phyloP scores from a whole-genome alignment of 2,329 filamentous ascomycete genomes.

The Botryotinia calthae region DNA sequence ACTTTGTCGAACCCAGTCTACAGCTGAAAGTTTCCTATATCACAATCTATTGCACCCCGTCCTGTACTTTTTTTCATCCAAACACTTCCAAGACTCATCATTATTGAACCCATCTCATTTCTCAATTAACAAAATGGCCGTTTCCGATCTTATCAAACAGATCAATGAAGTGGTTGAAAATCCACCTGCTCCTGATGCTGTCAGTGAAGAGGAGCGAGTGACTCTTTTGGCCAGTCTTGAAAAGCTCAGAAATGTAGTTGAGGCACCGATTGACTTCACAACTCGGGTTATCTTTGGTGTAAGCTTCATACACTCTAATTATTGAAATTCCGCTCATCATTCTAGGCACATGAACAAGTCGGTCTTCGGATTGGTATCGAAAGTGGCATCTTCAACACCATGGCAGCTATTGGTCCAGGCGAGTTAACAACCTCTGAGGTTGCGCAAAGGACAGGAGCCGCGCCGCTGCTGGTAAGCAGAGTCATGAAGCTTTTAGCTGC shows the following conservation, averaged over 20 bases:
- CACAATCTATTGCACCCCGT: too few relatives aligned
- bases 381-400: conserved; percentile 15
- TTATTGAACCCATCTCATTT: not conserved
- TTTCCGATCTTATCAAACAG: not conserved
- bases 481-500: conserved; percentile 11
- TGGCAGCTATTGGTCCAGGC: not conserved
- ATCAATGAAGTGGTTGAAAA: not conserved
- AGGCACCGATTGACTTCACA: conserved; percentile 14
- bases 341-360: not conserved
- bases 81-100: not conserved
- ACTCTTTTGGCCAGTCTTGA: conserved; percentile 6
- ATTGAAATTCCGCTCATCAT: not conserved
- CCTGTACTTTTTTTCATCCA: too few relatives aligned
- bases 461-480: conserved; percentile 6
- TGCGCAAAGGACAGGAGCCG: conserved; percentile 11
- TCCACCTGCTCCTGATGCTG: not conserved
- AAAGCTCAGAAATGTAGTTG: not conserved
- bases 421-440: not conserved
- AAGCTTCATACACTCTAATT: not conserved
- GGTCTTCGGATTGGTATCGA: conserved; percentile 15
- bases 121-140: not conserved
- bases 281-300: conserved; percentile 12
- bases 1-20: too few relatives aligned
- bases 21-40: too few relatives aligned
- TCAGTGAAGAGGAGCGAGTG: conserved; percentile 13